Evolutionary conservation across 305 asterid genomes (phyloP).

Genomic region (Rubia tinctorum): DNA sequence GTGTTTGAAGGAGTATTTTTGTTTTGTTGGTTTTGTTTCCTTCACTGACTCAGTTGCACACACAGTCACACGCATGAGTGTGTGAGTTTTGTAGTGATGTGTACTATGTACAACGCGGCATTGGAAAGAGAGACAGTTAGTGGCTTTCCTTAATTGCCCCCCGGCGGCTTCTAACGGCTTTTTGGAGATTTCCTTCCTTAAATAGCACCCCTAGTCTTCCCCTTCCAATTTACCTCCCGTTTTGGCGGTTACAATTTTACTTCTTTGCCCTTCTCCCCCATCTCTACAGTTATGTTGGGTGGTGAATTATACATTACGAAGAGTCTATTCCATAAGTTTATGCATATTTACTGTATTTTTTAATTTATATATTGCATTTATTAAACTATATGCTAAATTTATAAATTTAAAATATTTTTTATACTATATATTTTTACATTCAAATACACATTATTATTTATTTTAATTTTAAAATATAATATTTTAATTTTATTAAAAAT

Average conservation of each 20-base stretch:
- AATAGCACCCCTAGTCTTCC: constrained; percentile 25
- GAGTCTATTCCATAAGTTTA: too few species aligned
- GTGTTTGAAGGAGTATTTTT: too few species aligned
- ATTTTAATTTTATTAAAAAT: too few species aligned
- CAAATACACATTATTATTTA: too few species aligned
- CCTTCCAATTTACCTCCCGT: constrained; percentile 14
- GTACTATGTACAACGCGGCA: constrained; percentile 15
- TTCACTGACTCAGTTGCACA: not conserved
- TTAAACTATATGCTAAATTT: too few species aligned
- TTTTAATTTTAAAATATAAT: too few species aligned
- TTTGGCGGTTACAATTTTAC: constrained; percentile 28
- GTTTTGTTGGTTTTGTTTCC: not conserved
- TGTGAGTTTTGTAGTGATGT: not conserved
- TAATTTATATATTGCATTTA: too few species aligned
- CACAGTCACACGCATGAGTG: constrained; percentile 4
- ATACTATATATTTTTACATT: too few species aligned
- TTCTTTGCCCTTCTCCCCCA: constrained; percentile 20
- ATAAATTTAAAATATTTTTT: too few species aligned
- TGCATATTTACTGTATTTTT: too few species aligned
- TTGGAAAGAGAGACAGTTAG: constrained; percentile 34
- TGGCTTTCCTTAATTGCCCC: constrained; percentile 34
- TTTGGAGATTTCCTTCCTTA: constrained; percentile 31
- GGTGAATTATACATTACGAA: not conserved
- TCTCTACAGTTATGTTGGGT: not conserved
- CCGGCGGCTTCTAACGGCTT: constrained; percentile 47